Percentiles rank a stretch among this genome's conserved stretches.
Evolutionary conservation across 2,329 filamentous ascomycete genomes (phyloP).

Genomic region (Ascochyta lentis): DNA sequence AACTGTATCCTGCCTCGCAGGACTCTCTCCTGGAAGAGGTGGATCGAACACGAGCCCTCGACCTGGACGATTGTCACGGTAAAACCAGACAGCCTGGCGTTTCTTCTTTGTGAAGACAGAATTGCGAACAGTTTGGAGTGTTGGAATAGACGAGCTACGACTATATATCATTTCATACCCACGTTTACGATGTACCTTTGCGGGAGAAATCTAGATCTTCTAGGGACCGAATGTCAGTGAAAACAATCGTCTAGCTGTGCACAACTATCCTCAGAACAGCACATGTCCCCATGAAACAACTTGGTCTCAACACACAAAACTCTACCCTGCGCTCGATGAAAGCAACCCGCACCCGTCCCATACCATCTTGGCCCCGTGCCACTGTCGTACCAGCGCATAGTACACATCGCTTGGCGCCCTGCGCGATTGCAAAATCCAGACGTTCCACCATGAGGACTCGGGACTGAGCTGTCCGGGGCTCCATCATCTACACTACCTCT

Average conservation of each 20-base stretch:
- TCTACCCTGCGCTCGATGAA: not conserved
- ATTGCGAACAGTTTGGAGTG: not conserved
- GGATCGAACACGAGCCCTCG: not conserved
- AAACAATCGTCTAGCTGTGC: not conserved
- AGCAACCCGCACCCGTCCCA: not conserved
- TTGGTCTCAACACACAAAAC: not conserved
- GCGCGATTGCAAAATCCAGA: not conserved
- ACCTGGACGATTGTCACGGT: not conserved
- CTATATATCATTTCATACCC: not conserved
- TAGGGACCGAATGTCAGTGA: not conserved
- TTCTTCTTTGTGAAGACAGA: not conserved
- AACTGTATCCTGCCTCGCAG: not conserved
- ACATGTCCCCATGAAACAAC: not conserved
- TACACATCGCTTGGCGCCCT: not conserved
- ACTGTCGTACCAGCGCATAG: not conserved
- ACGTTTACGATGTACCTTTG: too few relatives aligned
- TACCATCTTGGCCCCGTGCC: not conserved
- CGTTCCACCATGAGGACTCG: not conserved
- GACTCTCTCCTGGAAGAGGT: not conserved
- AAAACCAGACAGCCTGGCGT: not conserved
- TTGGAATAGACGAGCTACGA: not conserved
- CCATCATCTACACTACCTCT: not conserved
- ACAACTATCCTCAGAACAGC: not conserved
- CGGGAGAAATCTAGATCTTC: not conserved
- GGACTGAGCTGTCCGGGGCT: not conserved